A percentile compares a stretch with the other conserved stretches of the same genome.
Evolutionary conservation across 495 filamentous ascomycete species (phyloP).

Genomic region (Staphylotrichum longicolle): DNA sequence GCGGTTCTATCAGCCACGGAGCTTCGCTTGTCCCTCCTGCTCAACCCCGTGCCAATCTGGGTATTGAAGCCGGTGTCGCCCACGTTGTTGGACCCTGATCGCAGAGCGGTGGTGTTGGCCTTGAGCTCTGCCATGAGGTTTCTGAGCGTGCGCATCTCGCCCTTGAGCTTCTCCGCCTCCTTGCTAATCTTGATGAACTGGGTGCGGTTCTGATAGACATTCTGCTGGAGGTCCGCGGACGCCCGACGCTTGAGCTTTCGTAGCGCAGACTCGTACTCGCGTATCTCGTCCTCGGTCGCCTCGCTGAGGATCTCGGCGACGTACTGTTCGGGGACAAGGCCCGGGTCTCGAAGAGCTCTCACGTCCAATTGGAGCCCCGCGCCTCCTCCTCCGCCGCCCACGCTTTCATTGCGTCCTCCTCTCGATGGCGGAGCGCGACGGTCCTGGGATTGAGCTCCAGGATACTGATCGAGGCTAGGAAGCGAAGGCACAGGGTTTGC

Average conservation of each 20-base stretch:
- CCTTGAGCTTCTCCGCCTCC: conserved; percentile 95
- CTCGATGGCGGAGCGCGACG: conserved; percentile 47
- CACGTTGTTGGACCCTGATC: conserved; percentile 58
- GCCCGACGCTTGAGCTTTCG: conserved; percentile 78
- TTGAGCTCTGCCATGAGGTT: conserved; percentile 87
- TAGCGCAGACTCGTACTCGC: conserved; percentile 72
- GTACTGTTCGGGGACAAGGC: conserved; percentile 73
- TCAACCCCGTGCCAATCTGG: conserved; percentile 50
- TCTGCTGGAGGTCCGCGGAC: conserved; percentile 87
- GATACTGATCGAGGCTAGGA: conserved; percentile 54
- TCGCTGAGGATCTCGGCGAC: conserved; percentile 78
- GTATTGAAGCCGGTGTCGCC: conserved; percentile 27
- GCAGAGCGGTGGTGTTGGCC: conserved; percentile 66
- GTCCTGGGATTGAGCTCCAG: conserved; percentile 48
- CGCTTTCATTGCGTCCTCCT: conserved; percentile 43
- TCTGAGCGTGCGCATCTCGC: conserved; percentile 88
- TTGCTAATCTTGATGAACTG: conserved; percentile 99
- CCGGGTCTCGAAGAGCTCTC: conserved; percentile 74
- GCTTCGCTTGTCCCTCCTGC: conserved; percentile 67
- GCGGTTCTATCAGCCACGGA: conserved; percentile 94
- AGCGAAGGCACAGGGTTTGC: conserved; percentile 66
- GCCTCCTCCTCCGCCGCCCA: conserved; percentile 17
- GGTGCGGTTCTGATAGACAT: conserved; percentile 94
- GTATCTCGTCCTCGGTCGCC: conserved; percentile 91
- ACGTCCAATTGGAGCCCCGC: conserved; percentile 57